These are phyloP conservation scores for Wallacemonas collosoma DNA, from an alignment of 208 protist genomes.

Conservation along the genomic window DNA sequence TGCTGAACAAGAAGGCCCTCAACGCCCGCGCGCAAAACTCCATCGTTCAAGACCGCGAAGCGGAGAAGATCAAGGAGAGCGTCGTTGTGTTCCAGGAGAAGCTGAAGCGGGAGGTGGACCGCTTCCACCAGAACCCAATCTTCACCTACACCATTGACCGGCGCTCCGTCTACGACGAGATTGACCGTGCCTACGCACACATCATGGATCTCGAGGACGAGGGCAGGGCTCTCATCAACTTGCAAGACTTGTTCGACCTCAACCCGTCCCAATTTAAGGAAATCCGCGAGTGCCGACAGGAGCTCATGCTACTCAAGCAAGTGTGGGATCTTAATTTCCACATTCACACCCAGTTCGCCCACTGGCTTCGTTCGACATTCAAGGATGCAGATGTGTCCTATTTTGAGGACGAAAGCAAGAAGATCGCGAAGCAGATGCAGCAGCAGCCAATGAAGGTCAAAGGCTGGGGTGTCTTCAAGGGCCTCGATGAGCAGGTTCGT, in stretches of 20 bases:
- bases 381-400: slow-evolving; percentile 91
- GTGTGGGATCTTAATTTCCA: slow-evolving; percentile 95
- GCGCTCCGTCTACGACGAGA: slow-evolving; percentile 77
- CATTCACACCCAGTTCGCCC: slow-evolving; percentile 91
- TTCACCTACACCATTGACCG: slow-evolving; percentile 88
- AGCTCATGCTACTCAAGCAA: slow-evolving; percentile 92
- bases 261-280: slow-evolving; percentile 91
- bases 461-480: slow-evolving; percentile 93
- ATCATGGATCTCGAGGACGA: slow-evolving; percentile 89
- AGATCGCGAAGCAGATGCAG: slow-evolving; percentile 93
- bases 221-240: slow-evolving; percentile 87
- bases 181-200: slow-evolving; percentile 80
- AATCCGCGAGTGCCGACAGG: slow-evolving; percentile 91
- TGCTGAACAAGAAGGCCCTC: slow-evolving; percentile 92
- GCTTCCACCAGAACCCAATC: slow-evolving; percentile 83
- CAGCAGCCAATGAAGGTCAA: slow-evolving; percentile 95
- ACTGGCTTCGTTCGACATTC: slow-evolving; percentile 95
- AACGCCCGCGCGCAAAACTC: slow-evolving; percentile 93
- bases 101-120: slow-evolving; percentile 69
- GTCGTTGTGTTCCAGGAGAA: slow-evolving; percentile 77
- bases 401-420: slow-evolving; percentile 95
- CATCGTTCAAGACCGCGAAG: slow-evolving; percentile 92
- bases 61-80: slow-evolving; percentile 92
- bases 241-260: slow-evolving; percentile 96
- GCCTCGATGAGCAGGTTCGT: slow-evolving; percentile 92